Base-by-base conservation (phyloP, 1,139 yeast species). In the Protomyces lactucae-debilis region DNA sequence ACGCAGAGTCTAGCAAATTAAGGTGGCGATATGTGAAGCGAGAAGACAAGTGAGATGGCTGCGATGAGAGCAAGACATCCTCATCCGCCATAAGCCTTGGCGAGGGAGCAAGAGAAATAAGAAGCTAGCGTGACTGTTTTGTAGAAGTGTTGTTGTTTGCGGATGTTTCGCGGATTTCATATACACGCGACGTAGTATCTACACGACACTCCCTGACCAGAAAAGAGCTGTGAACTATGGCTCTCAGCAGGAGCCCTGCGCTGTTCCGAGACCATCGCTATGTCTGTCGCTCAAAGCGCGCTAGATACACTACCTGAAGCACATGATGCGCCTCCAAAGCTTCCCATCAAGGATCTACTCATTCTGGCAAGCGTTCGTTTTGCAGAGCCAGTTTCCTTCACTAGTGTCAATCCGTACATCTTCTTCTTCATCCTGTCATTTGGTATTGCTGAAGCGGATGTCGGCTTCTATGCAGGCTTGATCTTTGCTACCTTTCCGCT, bases 371-470 rank as follows among this genome's bases (percentile, higher is more conserved):
- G 59, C 28, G 48, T 63, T n/a, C 60, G 67, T 21, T 65, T 65
- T 32, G 78, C 84, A 8, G 88, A 85, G 71, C 87, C 88, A 0
- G 78, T 85, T 36, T 82, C 87, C 1, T 84, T 84, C 75, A 82
- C 87, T 0, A 83, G 87, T 1, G 72, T 83, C 43, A 84, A 84
- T 72, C 88, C 88, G 1, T 85, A 85, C 71, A 79, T 85, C 25
- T 85, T 82, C 72, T 84, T 83, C 73, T 82, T 85, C 86, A 83
- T 85, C 40, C 74, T 82, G 70, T 84, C 82, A 67, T 83, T 84
- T 69, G 76, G 79, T 9, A 74, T 82, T 10, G 83, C 84, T 4
- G 76, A 78, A 48, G 83, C 81, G 65, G 79, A 82, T 10, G 43
- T 53, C 23, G 81, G 82, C 39, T 80, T 84, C 45, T 85, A 83